Base-by-base conservation (phyloP, 768 basidiomycete genomes). In the Sistotremastrum niveocremeum region DNA sequence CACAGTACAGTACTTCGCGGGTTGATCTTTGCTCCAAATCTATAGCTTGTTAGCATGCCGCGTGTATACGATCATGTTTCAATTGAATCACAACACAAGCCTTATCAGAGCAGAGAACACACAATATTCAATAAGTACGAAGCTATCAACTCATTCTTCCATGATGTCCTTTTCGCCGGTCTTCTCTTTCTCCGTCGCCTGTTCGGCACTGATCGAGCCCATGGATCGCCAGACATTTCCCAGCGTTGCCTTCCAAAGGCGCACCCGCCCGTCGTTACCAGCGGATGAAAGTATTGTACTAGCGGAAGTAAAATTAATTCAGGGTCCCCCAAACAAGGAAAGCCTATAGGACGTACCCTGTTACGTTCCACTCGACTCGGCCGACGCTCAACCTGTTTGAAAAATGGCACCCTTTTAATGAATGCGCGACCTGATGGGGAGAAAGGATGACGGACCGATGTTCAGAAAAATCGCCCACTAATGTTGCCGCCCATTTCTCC, bases 341-440 rank as follows among this genome's bases (percentile, higher is more conserved):
- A 36, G 28, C 35, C 34, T 37, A 32, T 8, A 32, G 36, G 49
- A 54, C 62, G 32, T 51, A 86, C 83, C 85, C 85, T 34, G 81
- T 85, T 42, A 91, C 79, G 58, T 94, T 94, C 89, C 94, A 97
- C 59, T 93, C 91, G 0, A 99, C 91, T 53, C 81, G 72, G 2
- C 82, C 81, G 7, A 93, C 75, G 3, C 81, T 72, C 0, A 82
- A 79, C 51, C 84, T 84, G 49, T 20, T 32, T 7, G 20, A 51
- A 41, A 3, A 4, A 6, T 6, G 32, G 12, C 3, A 39, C 57
- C 40, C 51, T 50, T 37, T 6, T 12, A 31, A 11, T 35, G 5
- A 36, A 42, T 46, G 34, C 37, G 31, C 11, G 34, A 32, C 12
- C 9, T 20, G 30, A 42, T 5, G n/a, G 10, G 32, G 31, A 11